Percentiles rank a stretch among this genome's conserved stretches.
These are phyloP conservation scores for Neophaeococcomyces aloes DNA, from an alignment of 2,329 filamentous ascomycete species.

Conservation along the genomic window DNA sequence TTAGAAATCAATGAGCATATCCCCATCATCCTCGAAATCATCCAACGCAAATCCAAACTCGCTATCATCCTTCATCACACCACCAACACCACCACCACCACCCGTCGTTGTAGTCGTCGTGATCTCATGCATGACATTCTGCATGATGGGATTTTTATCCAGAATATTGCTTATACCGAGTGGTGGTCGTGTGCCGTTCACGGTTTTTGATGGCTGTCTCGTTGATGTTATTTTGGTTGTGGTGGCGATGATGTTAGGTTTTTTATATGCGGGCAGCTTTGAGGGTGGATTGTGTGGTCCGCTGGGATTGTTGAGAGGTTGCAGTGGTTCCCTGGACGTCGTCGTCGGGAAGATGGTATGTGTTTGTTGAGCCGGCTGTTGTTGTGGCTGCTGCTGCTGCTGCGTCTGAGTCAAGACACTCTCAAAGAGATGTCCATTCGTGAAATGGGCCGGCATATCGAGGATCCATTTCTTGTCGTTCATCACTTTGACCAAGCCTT, in stretches of 20 bases:
- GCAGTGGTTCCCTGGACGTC: slow-evolving; percentile 18
- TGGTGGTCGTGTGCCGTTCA: slow-evolving; percentile 47
- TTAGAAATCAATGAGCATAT: slow-evolving; percentile 4
- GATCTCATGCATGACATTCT: slow-evolving; percentile 65
- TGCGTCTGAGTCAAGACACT: slow-evolving; percentile 28
- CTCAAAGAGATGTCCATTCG: slow-evolving; percentile 56
- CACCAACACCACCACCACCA: no score
- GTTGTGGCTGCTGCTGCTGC: no score
- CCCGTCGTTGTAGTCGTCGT: background rate
- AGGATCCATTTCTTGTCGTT: slow-evolving; percentile 69
- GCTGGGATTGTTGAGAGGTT: slow-evolving; percentile 15
- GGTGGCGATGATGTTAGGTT: slow-evolving; percentile 11
- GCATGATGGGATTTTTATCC: slow-evolving; percentile 57
- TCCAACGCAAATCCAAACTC: no score
- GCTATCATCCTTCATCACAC: no score
- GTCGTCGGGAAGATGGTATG: no score
- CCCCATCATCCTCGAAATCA: slow-evolving; percentile 6
- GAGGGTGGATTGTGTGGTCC: slow-evolving; percentile 24
- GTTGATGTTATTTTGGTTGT: slow-evolving; percentile 27
- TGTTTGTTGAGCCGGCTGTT: no score
- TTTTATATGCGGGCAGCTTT: slow-evolving; percentile 28
- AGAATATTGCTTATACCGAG: slow-evolving; percentile 44
- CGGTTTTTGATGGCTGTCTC: slow-evolving; percentile 48
- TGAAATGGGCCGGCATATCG: slow-evolving; percentile 54
- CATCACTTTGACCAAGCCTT: slow-evolving; percentile 65